Conservation (phyloP, 148 eudicot species). For the Spergularia bocconei region DNA sequence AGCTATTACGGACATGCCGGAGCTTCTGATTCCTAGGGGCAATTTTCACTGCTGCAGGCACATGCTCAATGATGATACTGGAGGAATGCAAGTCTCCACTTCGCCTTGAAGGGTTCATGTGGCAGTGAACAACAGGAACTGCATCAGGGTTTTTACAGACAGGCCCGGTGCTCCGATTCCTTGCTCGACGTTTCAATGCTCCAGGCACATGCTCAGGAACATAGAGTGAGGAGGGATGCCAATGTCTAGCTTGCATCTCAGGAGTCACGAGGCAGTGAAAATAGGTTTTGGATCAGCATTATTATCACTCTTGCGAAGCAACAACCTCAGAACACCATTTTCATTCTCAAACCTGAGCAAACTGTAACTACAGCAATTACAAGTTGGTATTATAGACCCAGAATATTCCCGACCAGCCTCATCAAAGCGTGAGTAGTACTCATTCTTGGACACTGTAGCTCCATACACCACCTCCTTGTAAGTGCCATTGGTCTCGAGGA, state of each 20-base stretch:
- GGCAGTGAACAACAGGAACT: too few relatives aligned
- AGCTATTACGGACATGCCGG: too few relatives aligned
- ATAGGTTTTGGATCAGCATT: not conserved
- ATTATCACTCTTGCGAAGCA: not conserved
- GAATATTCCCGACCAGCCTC: not conserved
- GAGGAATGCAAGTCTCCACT: too few relatives aligned
- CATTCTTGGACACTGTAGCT: not conserved
- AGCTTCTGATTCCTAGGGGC: too few relatives aligned
- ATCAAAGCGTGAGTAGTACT: constrained; percentile 9
- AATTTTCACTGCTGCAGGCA: too few relatives aligned
- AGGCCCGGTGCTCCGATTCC: not conserved
- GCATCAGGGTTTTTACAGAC: too few relatives aligned
- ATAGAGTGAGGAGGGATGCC: not conserved
- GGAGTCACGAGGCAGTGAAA: not conserved
- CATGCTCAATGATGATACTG: too few relatives aligned
- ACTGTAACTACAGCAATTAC: not conserved
- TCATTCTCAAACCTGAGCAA: not conserved
- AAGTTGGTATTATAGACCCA: not conserved
- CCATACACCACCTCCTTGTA: not conserved
- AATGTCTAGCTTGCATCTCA: not conserved
- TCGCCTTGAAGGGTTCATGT: too few relatives aligned
- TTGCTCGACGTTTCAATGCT: not conserved
- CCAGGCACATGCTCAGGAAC: not conserved
- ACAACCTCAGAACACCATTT: not conserved
- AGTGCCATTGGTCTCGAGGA: not conserved